Percentiles rank a stretch among this genome's conserved stretches.
Evolutionary conservation across 805 yeast species (phyloP).

Genomic region (Starmerella bombicola): DNA sequence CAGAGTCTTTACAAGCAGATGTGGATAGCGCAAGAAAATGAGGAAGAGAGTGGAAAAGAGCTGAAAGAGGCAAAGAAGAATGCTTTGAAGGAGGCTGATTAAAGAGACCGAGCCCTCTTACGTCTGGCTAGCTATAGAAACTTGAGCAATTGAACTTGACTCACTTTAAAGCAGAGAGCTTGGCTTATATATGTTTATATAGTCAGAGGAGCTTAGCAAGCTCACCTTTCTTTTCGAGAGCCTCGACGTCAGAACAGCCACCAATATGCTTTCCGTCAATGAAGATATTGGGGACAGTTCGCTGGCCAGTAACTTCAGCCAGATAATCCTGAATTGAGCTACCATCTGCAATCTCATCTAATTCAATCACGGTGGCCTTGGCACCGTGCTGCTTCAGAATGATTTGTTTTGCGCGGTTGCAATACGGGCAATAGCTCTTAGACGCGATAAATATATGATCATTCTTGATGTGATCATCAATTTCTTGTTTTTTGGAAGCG

Average conservation of each 20-base stretch:
- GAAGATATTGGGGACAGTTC: constrained; percentile 86
- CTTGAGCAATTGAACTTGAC: no score
- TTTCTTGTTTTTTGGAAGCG: constrained; percentile 28
- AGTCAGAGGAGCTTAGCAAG: constrained; percentile 36
- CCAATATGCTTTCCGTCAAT: constrained; percentile 89
- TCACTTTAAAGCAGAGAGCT: no score
- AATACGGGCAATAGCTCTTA: constrained; percentile 59
- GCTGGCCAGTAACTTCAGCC: constrained; percentile 67
- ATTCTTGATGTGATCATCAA: constrained; percentile 49
- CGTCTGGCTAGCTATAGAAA: neutral
- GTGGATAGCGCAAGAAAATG: constrained; percentile 86
- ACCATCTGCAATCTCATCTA: constrained; percentile 46
- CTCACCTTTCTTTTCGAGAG: constrained; percentile 48
- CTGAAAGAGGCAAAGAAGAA: constrained; percentile 4
- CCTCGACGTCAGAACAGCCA: constrained; percentile 82
- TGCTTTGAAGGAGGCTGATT: constrained; percentile 14
- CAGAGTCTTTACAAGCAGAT: constrained; percentile 61
- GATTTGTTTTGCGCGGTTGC: constrained; percentile 38
- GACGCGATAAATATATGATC: constrained; percentile 73
- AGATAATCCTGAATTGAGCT: constrained; percentile 70
- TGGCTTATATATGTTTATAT: no score
- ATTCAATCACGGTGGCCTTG: constrained; percentile 24
- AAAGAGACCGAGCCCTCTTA: neutral
- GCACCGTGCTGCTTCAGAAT: constrained; percentile 34
- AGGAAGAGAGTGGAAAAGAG: constrained; percentile 30